Evolutionary conservation across 169 alveolate species (phyloP).

Genomic region (Plasmodium coatneyi): DNA sequence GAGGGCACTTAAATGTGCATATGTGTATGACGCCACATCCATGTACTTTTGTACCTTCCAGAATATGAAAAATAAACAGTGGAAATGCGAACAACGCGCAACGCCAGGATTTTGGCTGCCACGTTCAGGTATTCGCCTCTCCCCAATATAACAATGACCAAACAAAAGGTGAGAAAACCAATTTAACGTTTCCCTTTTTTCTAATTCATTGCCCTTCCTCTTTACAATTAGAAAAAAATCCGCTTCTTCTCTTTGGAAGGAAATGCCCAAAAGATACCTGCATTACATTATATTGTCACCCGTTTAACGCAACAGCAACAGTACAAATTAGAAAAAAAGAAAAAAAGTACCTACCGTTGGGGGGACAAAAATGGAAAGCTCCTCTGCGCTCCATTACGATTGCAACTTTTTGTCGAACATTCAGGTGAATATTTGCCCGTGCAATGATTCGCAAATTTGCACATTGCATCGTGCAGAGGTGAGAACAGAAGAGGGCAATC

Average conservation of each 20-base stretch:
- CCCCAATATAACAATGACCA: neutral
- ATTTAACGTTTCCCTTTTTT: neutral
- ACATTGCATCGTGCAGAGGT: neutral
- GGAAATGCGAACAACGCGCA: neutral
- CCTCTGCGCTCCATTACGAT: neutral
- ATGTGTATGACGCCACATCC: neutral
- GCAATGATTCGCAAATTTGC: neutral
- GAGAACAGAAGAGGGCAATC: neutral
- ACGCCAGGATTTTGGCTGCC: neutral
- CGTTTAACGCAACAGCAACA: neutral
- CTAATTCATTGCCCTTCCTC: neutral
- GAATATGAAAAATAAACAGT: neutral
- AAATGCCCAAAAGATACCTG: neutral
- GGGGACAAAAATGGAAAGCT: neutral
- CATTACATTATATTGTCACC: neutral
- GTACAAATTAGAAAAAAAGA: neutral
- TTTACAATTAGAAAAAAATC: neutral
- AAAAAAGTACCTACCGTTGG: neutral
- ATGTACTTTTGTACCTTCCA: neutral
- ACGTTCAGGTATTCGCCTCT: neutral
- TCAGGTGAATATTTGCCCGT: neutral
- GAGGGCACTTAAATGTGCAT: neutral
- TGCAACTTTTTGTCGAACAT: neutral
- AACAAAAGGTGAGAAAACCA: neutral
- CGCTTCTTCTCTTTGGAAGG: neutral